These are phyloP conservation scores for Debaryomyces nepalensis DNA, from an alignment of 1,139 yeast genomes.

Conservation along the genomic window DNA sequence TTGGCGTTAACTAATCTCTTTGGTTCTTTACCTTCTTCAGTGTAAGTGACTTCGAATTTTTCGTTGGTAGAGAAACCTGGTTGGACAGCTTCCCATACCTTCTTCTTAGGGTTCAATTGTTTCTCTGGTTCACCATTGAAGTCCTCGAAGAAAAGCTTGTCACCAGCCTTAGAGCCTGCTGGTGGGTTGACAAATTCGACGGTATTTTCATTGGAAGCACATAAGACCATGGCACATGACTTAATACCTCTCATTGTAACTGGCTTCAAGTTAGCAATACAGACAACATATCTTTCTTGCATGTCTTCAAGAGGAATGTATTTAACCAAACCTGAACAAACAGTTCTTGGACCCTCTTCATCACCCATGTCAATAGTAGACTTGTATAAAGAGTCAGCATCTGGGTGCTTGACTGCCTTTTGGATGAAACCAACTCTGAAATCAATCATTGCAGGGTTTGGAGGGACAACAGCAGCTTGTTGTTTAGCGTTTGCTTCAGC, in stretches of 20 bases:
- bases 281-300: constrained; percentile 53
- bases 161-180: constrained; percentile 93
- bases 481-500: constrained; percentile 62
- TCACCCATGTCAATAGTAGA: constrained; percentile 98
- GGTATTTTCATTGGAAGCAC: constrained; percentile 72
- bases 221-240: constrained; percentile 94
- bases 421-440: constrained; percentile 96
- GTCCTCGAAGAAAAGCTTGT: constrained; percentile 92
- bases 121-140: constrained; percentile 88
- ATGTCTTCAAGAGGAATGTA: constrained; percentile 52
- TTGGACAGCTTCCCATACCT: constrained; percentile 94
- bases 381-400: constrained; percentile 94
- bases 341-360: constrained; percentile 95
- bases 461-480: constrained; percentile 61
- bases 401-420: constrained; percentile 96
- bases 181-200: constrained; percentile 98
- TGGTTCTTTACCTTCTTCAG: constrained; percentile 78
- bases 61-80: constrained; percentile 86
- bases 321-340: constrained; percentile 84
- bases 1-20: constrained; percentile 76
- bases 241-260: constrained; percentile 83
- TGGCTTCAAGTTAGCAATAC: constrained; percentile 66
- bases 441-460: constrained; percentile 84
- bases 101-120: constrained; percentile 97
- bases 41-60: constrained; percentile 75